A percentile compares a stretch with the other conserved stretches of the same genome.
Evolutionary conservation across 805 yeast genomes (phyloP).

Genomic region (Cyberlindnera amylophila): DNA sequence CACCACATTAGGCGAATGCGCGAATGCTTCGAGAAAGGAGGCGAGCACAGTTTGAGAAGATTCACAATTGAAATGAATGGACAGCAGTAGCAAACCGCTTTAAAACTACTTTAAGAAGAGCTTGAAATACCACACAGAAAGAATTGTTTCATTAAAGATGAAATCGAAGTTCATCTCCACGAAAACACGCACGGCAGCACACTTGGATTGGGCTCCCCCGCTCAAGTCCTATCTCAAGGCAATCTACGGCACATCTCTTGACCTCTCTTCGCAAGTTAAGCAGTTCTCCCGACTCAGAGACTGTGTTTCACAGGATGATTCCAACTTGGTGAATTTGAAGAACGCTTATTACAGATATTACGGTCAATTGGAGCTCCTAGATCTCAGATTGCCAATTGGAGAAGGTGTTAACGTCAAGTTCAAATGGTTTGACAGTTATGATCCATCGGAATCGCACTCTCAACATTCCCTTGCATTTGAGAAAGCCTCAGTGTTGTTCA

Average conservation of each 20-base stretch:
- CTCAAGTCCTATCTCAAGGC: conserved; percentile 53
- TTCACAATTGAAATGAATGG: too few species aligned
- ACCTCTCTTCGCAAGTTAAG: conserved; percentile 59
- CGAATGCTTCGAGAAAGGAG: neutral
- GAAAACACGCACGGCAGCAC: conserved; percentile 43
- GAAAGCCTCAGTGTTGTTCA: conserved; percentile 80
- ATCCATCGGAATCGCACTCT: conserved; percentile 42
- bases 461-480: conserved; percentile 86
- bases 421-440: conserved; percentile 78
- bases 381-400: conserved; percentile 66
- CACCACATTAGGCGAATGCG: conserved; percentile 1
- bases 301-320: conserved; percentile 36
- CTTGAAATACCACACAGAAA: too few species aligned
- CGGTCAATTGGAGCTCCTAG: conserved; percentile 77
- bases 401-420: conserved; percentile 58
- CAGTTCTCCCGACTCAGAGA: conserved; percentile 44
- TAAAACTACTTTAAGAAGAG: too few species aligned
- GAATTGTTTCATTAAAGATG: too few species aligned
- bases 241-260: conserved; percentile 59
- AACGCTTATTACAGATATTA: conserved; percentile 65
- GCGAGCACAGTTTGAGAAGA: too few species aligned
- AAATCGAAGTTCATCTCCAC: conserved; percentile 24
- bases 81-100: too few species aligned
- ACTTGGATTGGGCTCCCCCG: conserved; percentile 63
- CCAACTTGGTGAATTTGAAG: conserved; percentile 47